Conservation (phyloP, 2,329 filamentous ascomycete species). For the Cadophora sp. region DNA sequence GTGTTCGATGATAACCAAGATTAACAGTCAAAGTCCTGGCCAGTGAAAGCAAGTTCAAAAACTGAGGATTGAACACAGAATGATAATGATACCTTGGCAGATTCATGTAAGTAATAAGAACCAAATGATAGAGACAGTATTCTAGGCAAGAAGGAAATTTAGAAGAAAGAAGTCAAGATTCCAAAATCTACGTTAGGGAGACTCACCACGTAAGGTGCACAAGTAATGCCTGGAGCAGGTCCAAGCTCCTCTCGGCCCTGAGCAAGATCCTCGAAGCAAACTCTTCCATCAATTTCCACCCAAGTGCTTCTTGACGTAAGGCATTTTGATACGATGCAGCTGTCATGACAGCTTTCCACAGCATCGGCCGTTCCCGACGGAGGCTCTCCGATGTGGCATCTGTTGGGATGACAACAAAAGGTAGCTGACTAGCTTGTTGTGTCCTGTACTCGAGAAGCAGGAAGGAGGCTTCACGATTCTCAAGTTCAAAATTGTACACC, state of each 20-base stretch:
- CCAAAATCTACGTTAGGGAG: background rate
- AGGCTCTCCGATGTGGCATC: constrained; percentile 23
- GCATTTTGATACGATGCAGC: constrained; percentile 26
- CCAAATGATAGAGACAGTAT: background rate
- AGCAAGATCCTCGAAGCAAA: constrained; percentile 27
- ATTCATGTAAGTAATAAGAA: background rate
- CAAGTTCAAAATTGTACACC: constrained; percentile 8
- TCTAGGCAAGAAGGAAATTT: too few relatives aligned
- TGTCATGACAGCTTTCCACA: constrained; percentile 30
- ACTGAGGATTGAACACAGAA: constrained; percentile 35
- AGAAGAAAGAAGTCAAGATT: background rate
- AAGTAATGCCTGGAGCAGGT: constrained; percentile 42
- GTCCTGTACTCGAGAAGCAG: constrained; percentile 27
- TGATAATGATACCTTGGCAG: constrained; percentile 31
- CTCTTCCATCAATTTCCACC: constrained; percentile 28
- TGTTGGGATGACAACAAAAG: constrained; percentile 31
- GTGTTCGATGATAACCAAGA: constrained; percentile 21
- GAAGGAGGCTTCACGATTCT: constrained; percentile 16
- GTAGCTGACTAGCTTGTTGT: constrained; percentile 22
- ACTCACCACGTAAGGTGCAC: constrained; percentile 40
- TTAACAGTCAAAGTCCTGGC: constrained; percentile 23
- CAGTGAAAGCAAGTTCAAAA: constrained; percentile 31
- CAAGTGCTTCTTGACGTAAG: constrained; percentile 22
- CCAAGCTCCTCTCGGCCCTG: constrained; percentile 39
- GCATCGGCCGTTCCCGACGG: constrained; percentile 25